These are phyloP conservation scores for Phytophthora foliorum DNA, from an alignment of 352 stramenopile genomes.

Conservation along the genomic window DNA sequence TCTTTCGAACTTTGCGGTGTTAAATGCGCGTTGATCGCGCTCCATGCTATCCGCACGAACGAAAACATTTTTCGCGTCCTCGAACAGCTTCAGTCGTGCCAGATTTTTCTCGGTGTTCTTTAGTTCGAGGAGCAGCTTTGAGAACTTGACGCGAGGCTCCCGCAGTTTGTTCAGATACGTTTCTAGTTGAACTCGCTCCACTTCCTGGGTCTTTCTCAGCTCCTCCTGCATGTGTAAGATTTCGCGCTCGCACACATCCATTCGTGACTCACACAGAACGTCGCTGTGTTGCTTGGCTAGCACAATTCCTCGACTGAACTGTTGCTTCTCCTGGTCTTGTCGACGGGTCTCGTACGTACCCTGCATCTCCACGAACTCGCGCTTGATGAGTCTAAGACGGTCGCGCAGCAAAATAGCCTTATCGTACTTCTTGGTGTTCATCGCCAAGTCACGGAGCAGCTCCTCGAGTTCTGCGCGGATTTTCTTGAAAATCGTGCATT, in stretches of 20 bases:
- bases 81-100: conserved; percentile 66
- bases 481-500: conserved; percentile 75
- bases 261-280: conserved; percentile 39
- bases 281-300: conserved; percentile 55
- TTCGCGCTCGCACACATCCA: conserved; percentile 44
- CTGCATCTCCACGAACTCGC: conserved; percentile 77
- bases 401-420: conserved; percentile 76
- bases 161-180: conserved; percentile 64
- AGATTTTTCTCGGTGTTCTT: conserved; percentile 81
- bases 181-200: conserved; percentile 73
- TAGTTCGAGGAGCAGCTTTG: conserved; percentile 72
- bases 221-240: conserved; percentile 61
- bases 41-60: conserved; percentile 67
- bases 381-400: conserved; percentile 67
- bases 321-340: conserved; percentile 56
- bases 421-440: conserved; percentile 77
- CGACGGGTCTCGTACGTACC: conserved; percentile 61
- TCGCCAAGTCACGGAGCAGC: conserved; percentile 59
- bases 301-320: conserved; percentile 57
- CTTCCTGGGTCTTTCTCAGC: conserved; percentile 64
- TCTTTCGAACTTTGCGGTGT: conserved; percentile 58
- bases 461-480: conserved; percentile 70
- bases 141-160: conserved; percentile 76
- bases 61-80: conserved; percentile 83
- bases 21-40: conserved; percentile 56